Percentiles rank a stretch among this genome's conserved stretches.
These are phyloP conservation scores for Eucalyptus brandiana DNA, from an alignment of 345 rosid genomes.

Conservation along the genomic window DNA sequence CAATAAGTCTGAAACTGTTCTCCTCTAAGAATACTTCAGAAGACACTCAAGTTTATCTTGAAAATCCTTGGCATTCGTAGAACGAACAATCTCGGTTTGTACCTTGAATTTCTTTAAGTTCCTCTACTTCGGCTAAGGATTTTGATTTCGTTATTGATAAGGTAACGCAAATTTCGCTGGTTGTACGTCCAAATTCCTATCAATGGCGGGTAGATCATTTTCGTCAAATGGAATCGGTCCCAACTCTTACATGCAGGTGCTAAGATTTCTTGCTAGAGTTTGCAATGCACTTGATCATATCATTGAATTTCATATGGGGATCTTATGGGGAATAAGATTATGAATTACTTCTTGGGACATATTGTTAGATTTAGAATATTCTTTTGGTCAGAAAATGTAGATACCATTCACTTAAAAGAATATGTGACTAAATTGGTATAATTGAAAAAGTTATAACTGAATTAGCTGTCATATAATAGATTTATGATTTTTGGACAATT, in stretches of 20 bases:
- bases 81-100: not conserved
- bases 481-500: no score
- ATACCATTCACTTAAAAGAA: not conserved
- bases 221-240: not conserved
- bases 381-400: no score
- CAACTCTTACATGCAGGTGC: not conserved
- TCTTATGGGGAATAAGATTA: not conserved
- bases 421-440: not conserved
- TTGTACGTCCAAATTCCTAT: not conserved
- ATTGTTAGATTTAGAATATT: not conserved
- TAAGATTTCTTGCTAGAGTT: not conserved
- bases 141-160: not conserved
- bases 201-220: not conserved
- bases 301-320: not conserved
- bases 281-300: not conserved
- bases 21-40: not conserved
- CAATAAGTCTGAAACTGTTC: not conserved
- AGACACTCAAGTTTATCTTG: not conserved
- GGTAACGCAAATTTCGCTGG: not conserved
- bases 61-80: not conserved
- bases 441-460: not conserved
- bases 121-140: not conserved
- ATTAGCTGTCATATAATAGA: accelerated
- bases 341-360: not conserved
- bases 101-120: not conserved